Conservation (phyloP, 306 rosid species). For the Spatholobus suberectus region DNA sequence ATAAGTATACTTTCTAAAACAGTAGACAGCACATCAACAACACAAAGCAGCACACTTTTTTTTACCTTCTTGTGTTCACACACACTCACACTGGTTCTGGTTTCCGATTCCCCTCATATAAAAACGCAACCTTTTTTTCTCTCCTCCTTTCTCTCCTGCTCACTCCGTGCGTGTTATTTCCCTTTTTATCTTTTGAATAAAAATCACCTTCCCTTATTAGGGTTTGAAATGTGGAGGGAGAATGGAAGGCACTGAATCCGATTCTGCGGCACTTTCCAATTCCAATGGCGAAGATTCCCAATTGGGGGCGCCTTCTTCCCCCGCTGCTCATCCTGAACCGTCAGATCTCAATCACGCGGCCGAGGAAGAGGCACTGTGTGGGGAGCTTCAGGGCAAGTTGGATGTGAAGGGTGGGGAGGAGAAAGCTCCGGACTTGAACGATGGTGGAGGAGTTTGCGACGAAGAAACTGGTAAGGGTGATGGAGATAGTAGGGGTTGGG, state of each 20-base stretch:
- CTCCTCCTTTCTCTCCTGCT: not conserved
- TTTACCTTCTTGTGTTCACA: constrained; percentile 34
- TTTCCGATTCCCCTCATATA: constrained; percentile 36
- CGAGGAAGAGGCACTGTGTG: constrained; percentile 33
- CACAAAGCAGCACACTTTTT: constrained; percentile 24
- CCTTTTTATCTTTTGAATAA: not conserved
- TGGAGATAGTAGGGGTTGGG: constrained; percentile 49
- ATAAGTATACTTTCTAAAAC: not conserved
- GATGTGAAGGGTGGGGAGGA: constrained; percentile 49
- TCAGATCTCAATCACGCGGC: constrained; percentile 49
- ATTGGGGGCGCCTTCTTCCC: constrained; percentile 44
- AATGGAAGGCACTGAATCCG: constrained; percentile 77
- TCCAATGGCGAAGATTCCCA: constrained; percentile 26
- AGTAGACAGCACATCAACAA: not conserved
- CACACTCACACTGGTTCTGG: constrained; percentile 20
- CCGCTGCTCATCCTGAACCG: constrained; percentile 43
- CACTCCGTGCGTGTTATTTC: not conserved
- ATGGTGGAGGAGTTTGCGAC: constrained; percentile 31
- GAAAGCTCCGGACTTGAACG: constrained; percentile 37
- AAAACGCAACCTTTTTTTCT: not conserved
- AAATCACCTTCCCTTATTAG: constrained; percentile 54
- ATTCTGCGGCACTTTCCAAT: constrained; percentile 22
- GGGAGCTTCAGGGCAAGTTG: constrained; percentile 48
- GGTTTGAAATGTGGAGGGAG: constrained; percentile 97
- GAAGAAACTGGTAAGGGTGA: constrained; percentile 44